Evolutionary conservation across 2,329 filamentous ascomycete species (phyloP), one percentile per base, ranked within the genome.

Genomic region (Neocucurbitaria cava): DNA sequence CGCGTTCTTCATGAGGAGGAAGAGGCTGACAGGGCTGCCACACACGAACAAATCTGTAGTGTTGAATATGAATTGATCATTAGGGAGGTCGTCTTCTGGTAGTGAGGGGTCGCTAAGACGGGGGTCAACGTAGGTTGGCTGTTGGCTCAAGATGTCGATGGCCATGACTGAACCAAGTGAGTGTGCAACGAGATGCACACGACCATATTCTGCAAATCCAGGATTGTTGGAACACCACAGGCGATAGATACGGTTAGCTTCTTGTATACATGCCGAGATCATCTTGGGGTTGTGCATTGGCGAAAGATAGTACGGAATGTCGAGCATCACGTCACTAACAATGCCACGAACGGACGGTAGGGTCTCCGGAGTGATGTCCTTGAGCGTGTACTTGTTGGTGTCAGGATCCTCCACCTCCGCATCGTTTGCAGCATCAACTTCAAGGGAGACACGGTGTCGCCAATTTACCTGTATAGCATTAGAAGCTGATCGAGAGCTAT

Each of bases 281-380:
- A 99, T 98, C 75, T 92, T 96, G 3, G 89, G 86, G 69, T 98
- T 96, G 77, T 98, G 94, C 52, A 76, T 69, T 54, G 96, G 90
- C 0, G 94, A 98, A 78, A 99, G 88, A 77, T 98, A 99, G 72
- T 96, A 98, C 0, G 95, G 95, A 45, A 99, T 94, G 72, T 99
- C 95, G 45, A 98, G 89, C 92, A 99, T 97, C 65, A 99, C 92
- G 73, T 99, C 95, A 38, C 91, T 96, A 57, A 99, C 96, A 71
- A 99, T 87, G 69, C 90, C 91, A 41, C 95, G 88, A 8, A 99
- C 89, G 0, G 91, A 92, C 0, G 94, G 93, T 26, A 99, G 91
- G 0, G 91, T 95, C 38, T 88, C 85, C 1, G 92, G 93, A 5
- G 96, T 96, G 62, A 99, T 97, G 64, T 98, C 93, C 64, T 93